Evolutionary conservation across 768 basidiomycete genomes (phyloP), one percentile per base, ranked within the genome.

Genomic region (Tricholomella constricta): DNA sequence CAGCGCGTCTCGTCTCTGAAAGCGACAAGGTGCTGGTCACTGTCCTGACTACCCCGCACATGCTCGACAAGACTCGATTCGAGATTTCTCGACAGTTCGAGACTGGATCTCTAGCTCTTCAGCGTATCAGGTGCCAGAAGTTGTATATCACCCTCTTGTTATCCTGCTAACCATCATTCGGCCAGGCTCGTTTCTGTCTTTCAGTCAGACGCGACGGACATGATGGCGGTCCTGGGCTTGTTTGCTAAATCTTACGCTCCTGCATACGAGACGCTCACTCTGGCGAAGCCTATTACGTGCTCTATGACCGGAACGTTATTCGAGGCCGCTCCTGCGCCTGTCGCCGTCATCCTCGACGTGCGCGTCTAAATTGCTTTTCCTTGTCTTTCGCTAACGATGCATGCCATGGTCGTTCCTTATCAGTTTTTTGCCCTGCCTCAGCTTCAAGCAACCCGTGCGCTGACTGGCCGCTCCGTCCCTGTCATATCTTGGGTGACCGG

Each of bases 401-500:
- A 23, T 27, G 19, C 29, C 40, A 34, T 26, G 2, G 7, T 26
- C 20, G 20, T 6, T 26, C 19, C 25, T 36, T 17, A 17, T 19
- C 19, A 57, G 59, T 52, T 57, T 41, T 57, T 57, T 26, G 36
- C 37, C 19, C 22, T 56, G 12, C 27, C 48, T n/a, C 36, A 56
- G 26, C 42, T 57, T 15, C 38, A 54, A 20, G 29, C 37, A 8
- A 59, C 58, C 11, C 55, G 59, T 10, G 53, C 50, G 3, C 32
- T 61, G 34, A 59, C 46, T 14, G 62, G 62, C 38, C 47, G 45
- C 8, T 17, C 44, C 8, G 56, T 62, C 6, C 64, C 56, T 1
- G 41, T 65, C 17, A 52, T 61, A 11, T 41, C 52, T 3, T 65
- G 58, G 51, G 22, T 47, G 1, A 45, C 62, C 2, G 52, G 54